Evolutionary conservation across 2,329 filamentous ascomycete species (phyloP).

Genomic region (Diaporthe citri): DNA sequence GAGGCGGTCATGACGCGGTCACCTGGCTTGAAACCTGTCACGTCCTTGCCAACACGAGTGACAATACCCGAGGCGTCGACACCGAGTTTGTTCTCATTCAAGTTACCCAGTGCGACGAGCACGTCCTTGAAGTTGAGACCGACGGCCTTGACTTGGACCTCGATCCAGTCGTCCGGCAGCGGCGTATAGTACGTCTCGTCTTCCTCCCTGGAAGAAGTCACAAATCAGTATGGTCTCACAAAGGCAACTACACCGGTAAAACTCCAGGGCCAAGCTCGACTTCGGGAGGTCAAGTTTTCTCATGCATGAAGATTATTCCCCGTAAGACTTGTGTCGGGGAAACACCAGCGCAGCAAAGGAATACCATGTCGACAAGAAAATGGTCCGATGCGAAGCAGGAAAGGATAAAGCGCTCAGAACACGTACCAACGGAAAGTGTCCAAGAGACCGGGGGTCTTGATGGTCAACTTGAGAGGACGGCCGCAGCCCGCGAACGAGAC

Average conservation of each 20-base stretch:
- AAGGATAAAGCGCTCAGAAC: background rate
- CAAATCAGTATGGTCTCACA: background rate
- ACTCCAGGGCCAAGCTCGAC: no score
- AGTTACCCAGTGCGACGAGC: background rate
- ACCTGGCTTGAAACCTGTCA: conserved; percentile 10
- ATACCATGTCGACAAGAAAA: background rate
- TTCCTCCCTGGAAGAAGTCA: background rate
- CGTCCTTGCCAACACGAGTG: conserved; percentile 34
- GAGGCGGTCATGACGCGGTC: conserved; percentile 24
- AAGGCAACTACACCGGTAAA: background rate
- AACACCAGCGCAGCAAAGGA: background rate
- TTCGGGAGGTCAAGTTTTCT: no score
- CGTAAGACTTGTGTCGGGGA: no score
- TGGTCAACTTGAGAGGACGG: conserved; percentile 12
- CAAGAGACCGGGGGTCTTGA: conserved; percentile 24
- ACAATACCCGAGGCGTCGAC: conserved; percentile 9
- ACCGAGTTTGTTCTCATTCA: background rate
- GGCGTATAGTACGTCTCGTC: conserved; percentile 2
- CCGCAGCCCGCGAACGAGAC: conserved; percentile 11
- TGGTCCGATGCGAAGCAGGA: background rate
- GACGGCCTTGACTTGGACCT: conserved; percentile 46
- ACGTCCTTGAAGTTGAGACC: conserved; percentile 49
- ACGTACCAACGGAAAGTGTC: conserved; percentile 4
- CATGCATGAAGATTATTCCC: no score
- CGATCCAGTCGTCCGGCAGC: background rate